A percentile compares a stretch with the other conserved stretches of the same genome.
Evolutionary conservation across 2,329 filamentous ascomycete genomes (phyloP).

Genomic region (Hypoxylon sp.): DNA sequence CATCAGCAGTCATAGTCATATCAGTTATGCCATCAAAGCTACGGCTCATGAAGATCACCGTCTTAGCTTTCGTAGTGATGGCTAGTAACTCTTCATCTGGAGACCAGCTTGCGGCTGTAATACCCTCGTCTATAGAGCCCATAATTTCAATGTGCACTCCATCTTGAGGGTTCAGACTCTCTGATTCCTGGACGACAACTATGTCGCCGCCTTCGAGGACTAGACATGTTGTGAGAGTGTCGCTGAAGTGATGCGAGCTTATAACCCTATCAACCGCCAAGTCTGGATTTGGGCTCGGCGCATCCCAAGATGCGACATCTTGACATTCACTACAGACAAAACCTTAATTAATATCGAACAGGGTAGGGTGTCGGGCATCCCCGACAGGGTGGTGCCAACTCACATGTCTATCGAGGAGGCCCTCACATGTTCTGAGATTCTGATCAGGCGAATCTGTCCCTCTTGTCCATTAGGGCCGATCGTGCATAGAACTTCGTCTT

Average conservation of each 20-base stretch:
- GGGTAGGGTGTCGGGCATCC: slow-evolving; percentile 17
- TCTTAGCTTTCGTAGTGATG: slow-evolving; percentile 80
- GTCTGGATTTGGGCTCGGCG: slow-evolving; percentile 79
- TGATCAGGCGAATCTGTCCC: slow-evolving; percentile 75
- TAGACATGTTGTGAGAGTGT: slow-evolving; percentile 79
- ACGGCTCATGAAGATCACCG: slow-evolving; percentile 90
- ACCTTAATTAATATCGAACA: slow-evolving; percentile 36
- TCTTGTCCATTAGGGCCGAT: slow-evolving; percentile 80
- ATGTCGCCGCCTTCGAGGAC: slow-evolving; percentile 93
- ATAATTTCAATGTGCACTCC: slow-evolving; percentile 92
- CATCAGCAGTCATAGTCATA: slow-evolving; percentile 74
- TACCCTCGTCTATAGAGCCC: slow-evolving; percentile 91
- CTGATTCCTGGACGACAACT: slow-evolving; percentile 79
- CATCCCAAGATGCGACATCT: slow-evolving; percentile 86
- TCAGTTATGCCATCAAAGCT: slow-evolving; percentile 86
- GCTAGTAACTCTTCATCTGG: slow-evolving; percentile 92
- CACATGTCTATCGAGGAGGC: slow-evolving; percentile 51
- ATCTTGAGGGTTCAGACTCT: slow-evolving; percentile 53
- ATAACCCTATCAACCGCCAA: slow-evolving; percentile 78
- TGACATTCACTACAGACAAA: slow-evolving; percentile 48
- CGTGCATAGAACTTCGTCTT: slow-evolving; percentile 80
- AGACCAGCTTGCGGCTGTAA: slow-evolving; percentile 89
- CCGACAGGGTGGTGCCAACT: slow-evolving; percentile 41
- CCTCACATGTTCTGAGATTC: slow-evolving; percentile 57
- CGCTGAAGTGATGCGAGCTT: slow-evolving; percentile 84